Conservation (phyloP, 495 filamentous ascomycete genomes). For the Parachaetomium inaequale region DNA sequence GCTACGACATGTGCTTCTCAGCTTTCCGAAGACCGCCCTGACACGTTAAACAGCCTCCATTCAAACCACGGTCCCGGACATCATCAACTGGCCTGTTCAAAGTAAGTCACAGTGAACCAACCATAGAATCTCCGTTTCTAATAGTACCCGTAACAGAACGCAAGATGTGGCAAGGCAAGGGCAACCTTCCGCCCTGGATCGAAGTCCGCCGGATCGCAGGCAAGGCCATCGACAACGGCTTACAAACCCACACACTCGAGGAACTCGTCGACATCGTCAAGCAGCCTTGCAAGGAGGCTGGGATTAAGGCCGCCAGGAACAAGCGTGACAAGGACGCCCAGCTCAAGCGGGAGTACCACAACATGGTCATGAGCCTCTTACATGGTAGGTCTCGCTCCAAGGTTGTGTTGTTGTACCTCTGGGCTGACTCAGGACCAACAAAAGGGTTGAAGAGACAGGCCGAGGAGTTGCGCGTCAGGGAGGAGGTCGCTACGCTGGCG, state of each 20-base stretch:
- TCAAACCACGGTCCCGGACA: not conserved
- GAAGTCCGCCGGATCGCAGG: not conserved
- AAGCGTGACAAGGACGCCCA: not conserved
- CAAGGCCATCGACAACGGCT: not conserved
- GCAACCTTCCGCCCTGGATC: not conserved
- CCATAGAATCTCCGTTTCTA: not conserved
- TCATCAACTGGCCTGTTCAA: slow-evolving; percentile 8
- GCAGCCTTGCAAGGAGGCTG: not conserved
- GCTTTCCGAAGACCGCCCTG: too few relatives aligned
- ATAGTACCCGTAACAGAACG: not conserved
- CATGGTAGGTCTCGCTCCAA: not conserved
- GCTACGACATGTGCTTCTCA: too few relatives aligned
- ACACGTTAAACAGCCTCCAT: not conserved
- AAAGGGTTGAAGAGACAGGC: not conserved
- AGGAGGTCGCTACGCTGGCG: not conserved
- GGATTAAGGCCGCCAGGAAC: not conserved
- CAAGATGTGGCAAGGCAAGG: not conserved
- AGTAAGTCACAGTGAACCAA: not conserved
- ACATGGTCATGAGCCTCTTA: slow-evolving; percentile 2
- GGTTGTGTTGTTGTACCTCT: too few relatives aligned
- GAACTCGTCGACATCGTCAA: not conserved
- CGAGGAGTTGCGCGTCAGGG: not conserved
- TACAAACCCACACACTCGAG: not conserved
- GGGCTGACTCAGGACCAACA: too few relatives aligned
- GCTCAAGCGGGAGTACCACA: not conserved